Evolutionary conservation across 108 stramenopile species (phyloP).

Genomic region (Heterococcus sp.): DNA sequence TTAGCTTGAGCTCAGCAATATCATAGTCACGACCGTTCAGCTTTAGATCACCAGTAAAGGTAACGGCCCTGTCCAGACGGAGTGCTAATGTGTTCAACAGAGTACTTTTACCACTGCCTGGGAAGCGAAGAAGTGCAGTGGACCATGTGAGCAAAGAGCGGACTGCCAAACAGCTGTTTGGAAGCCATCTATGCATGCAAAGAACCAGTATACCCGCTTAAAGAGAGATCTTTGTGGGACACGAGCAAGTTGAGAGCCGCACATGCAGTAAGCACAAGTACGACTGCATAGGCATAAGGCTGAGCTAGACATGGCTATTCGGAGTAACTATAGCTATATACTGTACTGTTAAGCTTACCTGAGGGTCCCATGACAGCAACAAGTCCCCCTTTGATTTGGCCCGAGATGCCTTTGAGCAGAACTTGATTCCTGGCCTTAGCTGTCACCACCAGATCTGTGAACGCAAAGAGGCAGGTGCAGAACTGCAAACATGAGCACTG

Average conservation of each 20-base stretch:
- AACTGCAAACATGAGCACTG: no score
- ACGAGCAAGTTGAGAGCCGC: neutral
- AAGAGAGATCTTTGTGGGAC: neutral
- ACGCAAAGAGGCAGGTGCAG: no score
- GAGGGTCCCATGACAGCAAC: neutral
- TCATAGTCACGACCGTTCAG: conserved; percentile 1
- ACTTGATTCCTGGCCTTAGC: neutral
- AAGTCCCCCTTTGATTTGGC: neutral
- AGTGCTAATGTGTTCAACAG: neutral
- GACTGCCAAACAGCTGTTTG: neutral
- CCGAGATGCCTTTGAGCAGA: neutral
- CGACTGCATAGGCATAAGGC: no score
- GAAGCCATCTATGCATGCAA: neutral
- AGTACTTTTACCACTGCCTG: neutral
- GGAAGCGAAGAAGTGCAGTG: neutral
- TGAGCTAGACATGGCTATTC: no score
- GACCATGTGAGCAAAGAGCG: neutral
- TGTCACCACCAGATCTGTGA: neutral
- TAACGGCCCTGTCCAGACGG: neutral
- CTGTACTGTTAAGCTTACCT: no score
- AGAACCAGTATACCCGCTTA: neutral
- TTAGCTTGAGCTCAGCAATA: neutral
- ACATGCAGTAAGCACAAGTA: neutral
- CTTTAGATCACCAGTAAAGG: neutral
- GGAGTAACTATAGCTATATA: no score